A percentile compares a stretch with the other conserved stretches of the same genome.
These are phyloP conservation scores for Pythium dissimile DNA, from an alignment of 352 stramenopile species.

Conservation along the genomic window DNA sequence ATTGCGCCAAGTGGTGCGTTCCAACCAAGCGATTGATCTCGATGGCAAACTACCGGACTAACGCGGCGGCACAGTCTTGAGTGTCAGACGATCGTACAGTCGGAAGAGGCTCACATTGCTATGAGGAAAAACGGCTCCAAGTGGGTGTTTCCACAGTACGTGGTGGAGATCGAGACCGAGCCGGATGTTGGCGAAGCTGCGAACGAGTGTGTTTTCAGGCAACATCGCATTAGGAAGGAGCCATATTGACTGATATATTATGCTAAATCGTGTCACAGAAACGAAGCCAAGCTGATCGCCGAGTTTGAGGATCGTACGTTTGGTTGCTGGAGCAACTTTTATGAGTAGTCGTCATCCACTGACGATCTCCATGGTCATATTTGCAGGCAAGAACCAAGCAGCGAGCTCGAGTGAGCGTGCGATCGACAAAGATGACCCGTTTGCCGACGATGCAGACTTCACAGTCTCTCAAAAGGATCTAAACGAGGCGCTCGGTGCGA, in stretches of 20 bases:
- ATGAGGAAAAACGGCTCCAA: slow-evolving; percentile 54
- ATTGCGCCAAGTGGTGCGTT: slow-evolving; percentile 53
- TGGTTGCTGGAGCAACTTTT: background rate
- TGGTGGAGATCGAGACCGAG: slow-evolving; percentile 79
- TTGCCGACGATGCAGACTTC: slow-evolving; percentile 70
- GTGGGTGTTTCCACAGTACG: slow-evolving; percentile 72
- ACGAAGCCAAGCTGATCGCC: slow-evolving; percentile 67
- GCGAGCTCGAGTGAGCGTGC: too few species aligned
- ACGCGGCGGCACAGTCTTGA: slow-evolving; percentile 27
- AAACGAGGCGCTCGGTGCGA: slow-evolving; percentile 62
- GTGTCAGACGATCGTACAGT: slow-evolving; percentile 38
- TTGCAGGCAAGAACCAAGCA: slow-evolving; percentile 5
- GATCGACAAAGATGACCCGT: slow-evolving; percentile 41
- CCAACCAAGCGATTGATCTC: too few species aligned
- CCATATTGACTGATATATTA: background rate
- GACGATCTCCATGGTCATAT: background rate
- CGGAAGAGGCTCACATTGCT: slow-evolving; percentile 21
- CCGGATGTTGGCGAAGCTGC: slow-evolving; percentile 52
- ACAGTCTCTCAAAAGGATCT: slow-evolving; percentile 75
- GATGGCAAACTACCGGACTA: too few species aligned
- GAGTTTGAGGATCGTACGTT: slow-evolving; percentile 64
- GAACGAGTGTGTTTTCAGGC: slow-evolving; percentile 67
- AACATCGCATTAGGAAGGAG: too few species aligned
- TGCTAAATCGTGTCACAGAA: slow-evolving; percentile 21
- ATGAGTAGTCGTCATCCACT: background rate